A percentile compares a stretch with the other conserved stretches of the same genome.
Conservation (phyloP, 2,329 filamentous ascomycete species). For the Cytospora paraplurivora region DNA sequence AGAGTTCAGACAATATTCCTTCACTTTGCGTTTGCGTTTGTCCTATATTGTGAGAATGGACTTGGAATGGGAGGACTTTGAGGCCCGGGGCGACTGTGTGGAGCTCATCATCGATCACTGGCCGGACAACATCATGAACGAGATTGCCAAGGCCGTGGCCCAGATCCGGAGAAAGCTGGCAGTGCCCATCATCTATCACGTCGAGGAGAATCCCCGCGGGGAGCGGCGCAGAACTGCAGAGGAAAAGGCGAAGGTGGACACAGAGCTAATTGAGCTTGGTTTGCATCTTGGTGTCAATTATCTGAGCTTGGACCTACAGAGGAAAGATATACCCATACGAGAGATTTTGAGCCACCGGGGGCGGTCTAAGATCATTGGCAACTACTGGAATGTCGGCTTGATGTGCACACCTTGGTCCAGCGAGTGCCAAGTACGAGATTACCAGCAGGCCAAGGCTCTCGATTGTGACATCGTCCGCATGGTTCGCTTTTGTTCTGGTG, state of each 20-base stretch:
- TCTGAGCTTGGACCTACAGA: slow-evolving; percentile 62
- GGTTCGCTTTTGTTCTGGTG: slow-evolving; percentile 58
- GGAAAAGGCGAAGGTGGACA: slow-evolving; percentile 50
- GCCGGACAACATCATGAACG: slow-evolving; percentile 50
- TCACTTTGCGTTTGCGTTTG: slow-evolving; percentile 63
- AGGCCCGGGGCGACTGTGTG: slow-evolving; percentile 61
- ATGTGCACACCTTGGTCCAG: slow-evolving; percentile 57
- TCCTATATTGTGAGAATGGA: slow-evolving; percentile 57
- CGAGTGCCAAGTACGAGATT: slow-evolving; percentile 53
- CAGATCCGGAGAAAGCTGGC: slow-evolving; percentile 58
- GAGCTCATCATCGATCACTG: slow-evolving; percentile 63
- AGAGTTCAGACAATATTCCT: slow-evolving; percentile 61
- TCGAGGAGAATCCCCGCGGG: slow-evolving; percentile 53
- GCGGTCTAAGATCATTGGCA: slow-evolving; percentile 62
- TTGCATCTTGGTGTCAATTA: slow-evolving; percentile 68
- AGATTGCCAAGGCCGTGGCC: slow-evolving; percentile 58
- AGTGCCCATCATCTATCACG: slow-evolving; percentile 59
- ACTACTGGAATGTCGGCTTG: slow-evolving; percentile 52
- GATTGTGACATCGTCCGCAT: slow-evolving; percentile 66
- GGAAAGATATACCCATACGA: slow-evolving; percentile 51
- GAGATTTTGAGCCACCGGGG: slow-evolving; percentile 56
- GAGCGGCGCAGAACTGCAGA: slow-evolving; percentile 42
- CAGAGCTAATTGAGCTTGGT: slow-evolving; percentile 63
- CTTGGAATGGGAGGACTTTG: slow-evolving; percentile 54
- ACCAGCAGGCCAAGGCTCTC: slow-evolving; percentile 54